Conservation (phyloP, 176 grass and related monocot genomes). For the Juncus effusus region DNA sequence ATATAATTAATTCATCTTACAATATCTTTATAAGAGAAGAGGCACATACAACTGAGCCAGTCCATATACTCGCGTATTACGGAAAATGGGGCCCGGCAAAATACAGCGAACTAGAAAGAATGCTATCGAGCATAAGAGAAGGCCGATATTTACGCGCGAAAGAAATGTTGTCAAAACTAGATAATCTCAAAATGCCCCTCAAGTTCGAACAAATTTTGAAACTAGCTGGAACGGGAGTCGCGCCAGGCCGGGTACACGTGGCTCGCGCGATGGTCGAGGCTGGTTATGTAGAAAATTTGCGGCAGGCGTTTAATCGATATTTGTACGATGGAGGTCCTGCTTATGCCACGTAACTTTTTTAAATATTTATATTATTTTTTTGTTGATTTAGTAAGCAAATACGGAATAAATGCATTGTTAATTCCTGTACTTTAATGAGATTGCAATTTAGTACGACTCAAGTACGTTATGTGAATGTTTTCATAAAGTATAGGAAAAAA, state of each 20-base stretch:
- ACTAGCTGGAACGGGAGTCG: slow-evolving; percentile 65
- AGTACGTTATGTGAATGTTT: not conserved
- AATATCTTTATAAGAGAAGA: slow-evolving; percentile 36
- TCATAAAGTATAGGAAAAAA: not conserved
- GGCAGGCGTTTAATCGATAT: slow-evolving; percentile 70
- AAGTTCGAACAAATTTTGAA: slow-evolving; percentile 49
- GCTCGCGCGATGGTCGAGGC: slow-evolving; percentile 77
- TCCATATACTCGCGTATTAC: slow-evolving; percentile 80
- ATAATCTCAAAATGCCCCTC: slow-evolving; percentile 51
- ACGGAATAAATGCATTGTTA: not conserved
- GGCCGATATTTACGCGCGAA: slow-evolving; percentile 55
- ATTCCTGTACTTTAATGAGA: not conserved
- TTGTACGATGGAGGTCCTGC: slow-evolving; percentile 64
- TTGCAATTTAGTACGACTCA: not conserved
- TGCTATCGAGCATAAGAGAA: slow-evolving; percentile 54
- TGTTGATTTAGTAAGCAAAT: not conserved
- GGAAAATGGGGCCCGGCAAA: slow-evolving; percentile 47
- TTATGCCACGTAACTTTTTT: slow-evolving; percentile 59
- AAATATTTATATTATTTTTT: not conserved
- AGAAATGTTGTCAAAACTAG: slow-evolving; percentile 57
- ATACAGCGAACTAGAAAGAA: slow-evolving; percentile 49
- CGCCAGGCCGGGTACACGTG: slow-evolving; percentile 67
- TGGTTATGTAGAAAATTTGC: slow-evolving; percentile 65
- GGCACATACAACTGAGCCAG: slow-evolving; percentile 40
- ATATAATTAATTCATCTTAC: slow-evolving; percentile 8